Evolutionary conservation across 176 grass and related monocot species (phyloP), one percentile per base, ranked within the genome.

Genomic region (Tuctoria greenei): DNA sequence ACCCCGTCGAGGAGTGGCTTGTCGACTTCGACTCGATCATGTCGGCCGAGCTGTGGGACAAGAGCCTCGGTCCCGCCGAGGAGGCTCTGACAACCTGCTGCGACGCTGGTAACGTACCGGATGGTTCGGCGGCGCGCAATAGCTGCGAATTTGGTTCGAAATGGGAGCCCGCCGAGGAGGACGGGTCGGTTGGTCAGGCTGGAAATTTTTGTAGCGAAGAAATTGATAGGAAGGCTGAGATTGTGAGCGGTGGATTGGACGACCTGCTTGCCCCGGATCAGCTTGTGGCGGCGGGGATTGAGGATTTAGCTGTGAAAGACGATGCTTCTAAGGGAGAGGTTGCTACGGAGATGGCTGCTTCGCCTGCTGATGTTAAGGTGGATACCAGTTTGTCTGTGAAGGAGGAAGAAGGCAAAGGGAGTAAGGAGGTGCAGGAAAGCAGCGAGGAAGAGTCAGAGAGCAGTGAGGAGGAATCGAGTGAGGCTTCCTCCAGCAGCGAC

Each of bases 1-100:
- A 97, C 65, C 91, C 94, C 5, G 44, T 93, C 54, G 68, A 87
- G 73, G 88, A 85, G 94, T 97, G 94, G 94, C 86, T 97, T 41
- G 21, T 93, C 57, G 94, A 91, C 66, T 76, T 83, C 70, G 87
- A 90, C 78, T 44, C 41, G 58, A 52, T 43, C 62, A 90, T 87
- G 87, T 57, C 38, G 39, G 41, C 28, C 65, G 87, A 87, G 61
- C 69, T 82, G 49, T 44, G 2, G 4, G 65, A 5, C 14, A 74
- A 79, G 61, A 14, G 4, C 43, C 52, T 66, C 51, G 51, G 14
- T 18, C 10, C 76, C 25, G 51, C 10, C 61, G 85, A 87, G 34
- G 58, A 77, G 49, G 67, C 16, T n/a, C n/a, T n/a, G n/a, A n/a
- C 35, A 35, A 25, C 51, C 34, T 57, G 36, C 63, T 13, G 13